Base-by-base conservation (phyloP, 2,329 filamentous ascomycete genomes). In the Fusarium tanahbumbuense region DNA sequence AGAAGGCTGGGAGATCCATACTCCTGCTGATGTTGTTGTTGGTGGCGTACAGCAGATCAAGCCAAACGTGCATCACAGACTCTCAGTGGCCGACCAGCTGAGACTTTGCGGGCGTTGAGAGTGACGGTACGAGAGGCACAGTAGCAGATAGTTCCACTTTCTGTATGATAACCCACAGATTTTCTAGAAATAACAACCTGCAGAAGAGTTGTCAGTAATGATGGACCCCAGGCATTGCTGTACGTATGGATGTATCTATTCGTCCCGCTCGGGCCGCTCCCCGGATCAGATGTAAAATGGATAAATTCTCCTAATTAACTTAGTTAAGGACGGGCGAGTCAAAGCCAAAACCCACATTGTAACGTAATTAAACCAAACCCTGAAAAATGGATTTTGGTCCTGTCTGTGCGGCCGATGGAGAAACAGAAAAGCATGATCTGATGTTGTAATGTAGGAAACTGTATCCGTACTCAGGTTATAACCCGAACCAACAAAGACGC, bases 231-330 rank as follows among this genome's bases (percentile, higher is more conserved):
- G 56, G 57, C 46, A 52, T 52, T 40, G 18, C 18, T 37, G 34
- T n/a, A 37, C 18, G 34, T 37, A 27, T 34, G 32, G 18, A 27
- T 61, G 34, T 37, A 28, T 61, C 42, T 32, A 11, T 41, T 69
- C 60, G 54, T 61, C 60, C 66, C 66, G 60, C 44, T 47, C 66
- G 67, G 67, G 30, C 68, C 67, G 67, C 52, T 62, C 67, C 67
- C 68, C 63, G 44, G 61, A 67, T 66, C 63, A 42, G 63, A 71
- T 41, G 23, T 20, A 41, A 16, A 44, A 22, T 44, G 20, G 15
- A 42, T 18, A 28, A 27, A 52, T 41, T 22, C 23, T 18, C 48
- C 48, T 50, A 45, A 32, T 30, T 37, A 37, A 37, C 34, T 37
- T n/a, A n/a, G 34, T n/a, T n/a, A 37, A 37, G 34, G 34, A 37